Evolutionary conservation across 345 rosid species (phyloP).

Genomic region (Isatis tinctoria): DNA sequence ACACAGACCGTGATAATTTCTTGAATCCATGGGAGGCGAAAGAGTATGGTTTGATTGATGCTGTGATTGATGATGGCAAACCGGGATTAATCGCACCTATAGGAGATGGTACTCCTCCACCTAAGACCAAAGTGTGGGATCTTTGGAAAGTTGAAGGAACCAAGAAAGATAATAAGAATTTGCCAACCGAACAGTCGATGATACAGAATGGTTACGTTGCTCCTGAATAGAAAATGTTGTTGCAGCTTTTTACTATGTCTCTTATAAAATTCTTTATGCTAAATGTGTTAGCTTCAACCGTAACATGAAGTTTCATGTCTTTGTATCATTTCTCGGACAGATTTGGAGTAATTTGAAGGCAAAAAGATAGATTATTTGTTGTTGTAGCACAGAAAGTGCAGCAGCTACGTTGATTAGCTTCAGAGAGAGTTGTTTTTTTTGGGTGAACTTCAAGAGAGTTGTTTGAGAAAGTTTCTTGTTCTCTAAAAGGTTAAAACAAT

Average conservation of each 20-base stretch:
- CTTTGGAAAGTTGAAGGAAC: conserved; percentile 71
- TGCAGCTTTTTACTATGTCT: not conserved
- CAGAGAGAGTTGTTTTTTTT: too few species aligned
- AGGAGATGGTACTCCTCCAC: conserved; percentile 65
- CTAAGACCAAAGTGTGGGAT: conserved; percentile 63
- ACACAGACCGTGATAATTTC: conserved; percentile 78
- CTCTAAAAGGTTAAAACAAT: not conserved
- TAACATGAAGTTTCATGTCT: not conserved
- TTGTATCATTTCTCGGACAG: conserved; percentile 8
- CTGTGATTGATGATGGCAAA: conserved; percentile 85
- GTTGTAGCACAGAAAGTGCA: not conserved
- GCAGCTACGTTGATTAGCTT: not conserved
- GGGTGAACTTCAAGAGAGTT: too few species aligned
- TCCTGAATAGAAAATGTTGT: conserved; percentile 25
- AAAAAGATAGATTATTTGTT: not conserved
- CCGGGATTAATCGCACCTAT: conserved; percentile 87
- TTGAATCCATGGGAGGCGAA: conserved; percentile 96
- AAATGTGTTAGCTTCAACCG: not conserved
- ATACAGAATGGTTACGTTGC: conserved; percentile 31
- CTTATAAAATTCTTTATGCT: not conserved
- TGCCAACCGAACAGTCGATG: conserved; percentile 50
- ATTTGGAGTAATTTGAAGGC: conserved; percentile 4
- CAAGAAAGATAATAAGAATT: conserved; percentile 50
- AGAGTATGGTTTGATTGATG: conserved; percentile 83
- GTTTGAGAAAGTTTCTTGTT: not conserved